Conservation (phyloP, 2,329 filamentous ascomycete species). For the Didymella glomerata region DNA sequence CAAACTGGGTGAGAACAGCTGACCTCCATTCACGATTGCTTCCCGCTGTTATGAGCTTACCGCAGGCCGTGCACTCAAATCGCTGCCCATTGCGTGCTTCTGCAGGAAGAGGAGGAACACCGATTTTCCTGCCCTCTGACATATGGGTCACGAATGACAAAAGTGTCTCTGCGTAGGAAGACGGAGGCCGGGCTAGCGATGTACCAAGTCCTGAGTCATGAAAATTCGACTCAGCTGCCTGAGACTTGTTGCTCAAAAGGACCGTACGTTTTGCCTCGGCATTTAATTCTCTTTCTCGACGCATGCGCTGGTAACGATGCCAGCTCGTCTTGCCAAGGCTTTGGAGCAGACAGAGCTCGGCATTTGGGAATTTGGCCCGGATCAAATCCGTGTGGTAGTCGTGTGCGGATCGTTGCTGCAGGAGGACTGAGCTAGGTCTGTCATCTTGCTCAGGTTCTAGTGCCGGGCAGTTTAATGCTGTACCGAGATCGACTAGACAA, state of each 20-base stretch:
- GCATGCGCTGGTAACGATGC: background rate
- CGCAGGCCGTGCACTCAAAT: background rate
- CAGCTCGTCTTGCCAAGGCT: background rate
- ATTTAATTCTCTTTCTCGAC: background rate
- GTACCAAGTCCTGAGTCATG: background rate
- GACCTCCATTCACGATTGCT: constrained; percentile 4
- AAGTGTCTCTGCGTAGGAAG: background rate
- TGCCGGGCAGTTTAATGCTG: background rate
- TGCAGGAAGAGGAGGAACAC: constrained; percentile 26
- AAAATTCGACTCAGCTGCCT: background rate
- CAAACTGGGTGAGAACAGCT: no score
- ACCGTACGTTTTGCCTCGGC: background rate
- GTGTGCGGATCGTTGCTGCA: background rate
- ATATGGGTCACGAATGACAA: constrained; percentile 6
- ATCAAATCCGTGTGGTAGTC: background rate
- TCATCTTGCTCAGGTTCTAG: background rate
- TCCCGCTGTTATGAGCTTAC: background rate
- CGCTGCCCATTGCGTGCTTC: background rate
- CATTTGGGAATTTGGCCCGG: background rate
- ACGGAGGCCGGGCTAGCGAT: background rate
- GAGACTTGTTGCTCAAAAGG: background rate
- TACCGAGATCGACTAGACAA: background rate
- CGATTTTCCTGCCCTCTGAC: constrained; percentile 15
- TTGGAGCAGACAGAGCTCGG: background rate
- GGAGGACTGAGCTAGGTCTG: background rate